Conservation (phyloP, 495 filamentous ascomycete genomes). For the Penicillium turbatum region DNA sequence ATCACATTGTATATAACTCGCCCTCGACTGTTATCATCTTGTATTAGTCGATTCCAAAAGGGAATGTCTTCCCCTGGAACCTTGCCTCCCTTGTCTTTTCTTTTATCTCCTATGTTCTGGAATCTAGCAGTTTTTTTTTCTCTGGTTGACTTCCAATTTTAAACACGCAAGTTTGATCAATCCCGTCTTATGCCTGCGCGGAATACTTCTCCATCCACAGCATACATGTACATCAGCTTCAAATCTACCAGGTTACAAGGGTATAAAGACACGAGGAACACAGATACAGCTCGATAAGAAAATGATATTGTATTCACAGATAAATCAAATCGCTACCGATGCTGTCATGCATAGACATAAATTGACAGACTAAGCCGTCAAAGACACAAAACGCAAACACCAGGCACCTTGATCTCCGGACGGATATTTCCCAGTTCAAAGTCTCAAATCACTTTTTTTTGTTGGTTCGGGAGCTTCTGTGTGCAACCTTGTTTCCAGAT, state of each 20-base stretch:
- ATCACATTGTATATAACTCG: slow-evolving; percentile 38
- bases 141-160: slow-evolving; percentile 6
- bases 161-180: slow-evolving; percentile 1
- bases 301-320: slow-evolving; percentile 33
- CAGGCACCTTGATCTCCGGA: slow-evolving; percentile 30
- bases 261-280: not conserved
- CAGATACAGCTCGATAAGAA: slow-evolving; percentile 11
- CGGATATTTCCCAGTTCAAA: slow-evolving; percentile 32
- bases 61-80: slow-evolving; percentile 12
- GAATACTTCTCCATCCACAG: not conserved
- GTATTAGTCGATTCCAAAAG: slow-evolving; percentile 35
- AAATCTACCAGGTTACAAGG: not conserved
- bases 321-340: slow-evolving; percentile 33
- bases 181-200: not conserved
- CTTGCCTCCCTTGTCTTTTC: slow-evolving; percentile 21
- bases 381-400: slow-evolving; percentile 27
- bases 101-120: slow-evolving; percentile 25
- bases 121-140: slow-evolving; percentile 24
- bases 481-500: slow-evolving; percentile 10
- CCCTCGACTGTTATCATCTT: slow-evolving; percentile 27
- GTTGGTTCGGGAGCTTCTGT: slow-evolving; percentile 16
- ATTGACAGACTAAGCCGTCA: slow-evolving; percentile 20
- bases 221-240: not conserved
- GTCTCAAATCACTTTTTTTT: slow-evolving; percentile 31
- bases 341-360: slow-evolving; percentile 32